Percentiles rank a stretch among this genome's conserved stretches.
Conservation (phyloP, 1,139 yeast genomes). For the Hemisphaericaspora lyxosophila region DNA sequence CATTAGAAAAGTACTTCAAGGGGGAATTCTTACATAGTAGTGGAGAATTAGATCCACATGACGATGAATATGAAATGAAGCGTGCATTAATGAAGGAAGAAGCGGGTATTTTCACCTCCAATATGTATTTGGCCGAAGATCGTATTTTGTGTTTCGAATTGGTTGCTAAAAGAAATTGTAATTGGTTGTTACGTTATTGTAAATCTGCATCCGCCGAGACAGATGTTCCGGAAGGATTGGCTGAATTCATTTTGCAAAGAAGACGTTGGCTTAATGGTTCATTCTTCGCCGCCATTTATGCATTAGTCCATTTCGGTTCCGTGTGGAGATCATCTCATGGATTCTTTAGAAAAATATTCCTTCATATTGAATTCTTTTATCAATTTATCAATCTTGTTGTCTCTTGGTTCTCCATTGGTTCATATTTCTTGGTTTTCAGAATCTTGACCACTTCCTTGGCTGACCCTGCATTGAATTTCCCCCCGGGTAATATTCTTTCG, state of each 20-base stretch:
- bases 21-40: conserved; percentile 50
- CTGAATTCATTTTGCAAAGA: conserved; percentile 49
- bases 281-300: conserved; percentile 49
- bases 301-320: conserved; percentile 46
- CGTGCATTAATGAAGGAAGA: conserved; percentile 41
- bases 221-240: conserved; percentile 48
- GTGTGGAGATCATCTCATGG: conserved; percentile 47
- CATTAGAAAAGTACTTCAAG: conserved; percentile 48
- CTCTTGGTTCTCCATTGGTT: conserved; percentile 81
- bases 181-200: conserved; percentile 48
- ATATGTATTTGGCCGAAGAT: conserved; percentile 53
- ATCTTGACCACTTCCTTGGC: conserved; percentile 72
- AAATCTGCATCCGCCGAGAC: conserved; percentile 50
- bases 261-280: conserved; percentile 55
- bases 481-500: conserved; percentile 75
- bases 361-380: conserved; percentile 45
- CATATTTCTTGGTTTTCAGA: conserved; percentile 77
- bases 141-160: conserved; percentile 50
- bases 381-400: conserved; percentile 48
- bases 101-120: conserved; percentile 51
- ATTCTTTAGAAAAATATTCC: conserved; percentile 38
- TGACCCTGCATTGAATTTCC: conserved; percentile 43
- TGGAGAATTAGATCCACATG: conserved; percentile 47
- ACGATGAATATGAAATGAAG: conserved; percentile 46
- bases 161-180: conserved; percentile 45